Conservation (phyloP, 495 filamentous ascomycete genomes). For the Hypoxylon subgilvum region DNA sequence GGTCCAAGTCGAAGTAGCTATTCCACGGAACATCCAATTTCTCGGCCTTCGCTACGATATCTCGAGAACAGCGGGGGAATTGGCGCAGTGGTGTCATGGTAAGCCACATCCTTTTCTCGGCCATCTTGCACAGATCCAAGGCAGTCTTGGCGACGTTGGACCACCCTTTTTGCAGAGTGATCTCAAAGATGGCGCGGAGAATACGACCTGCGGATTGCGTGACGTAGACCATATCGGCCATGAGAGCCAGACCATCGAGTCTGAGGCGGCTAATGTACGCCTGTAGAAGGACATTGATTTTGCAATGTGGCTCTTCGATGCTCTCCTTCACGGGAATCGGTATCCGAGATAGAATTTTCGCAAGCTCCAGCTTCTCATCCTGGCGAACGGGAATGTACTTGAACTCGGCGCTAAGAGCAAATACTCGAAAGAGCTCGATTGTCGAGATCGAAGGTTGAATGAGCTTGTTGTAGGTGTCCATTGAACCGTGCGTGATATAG, state of each 20-base stretch:
- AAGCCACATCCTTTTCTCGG: constrained; percentile 98
- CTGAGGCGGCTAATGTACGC: constrained; percentile 95
- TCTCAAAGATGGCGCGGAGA: constrained; percentile 93
- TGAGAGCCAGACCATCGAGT: constrained; percentile 90
- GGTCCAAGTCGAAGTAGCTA: constrained; percentile 94
- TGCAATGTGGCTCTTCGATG: constrained; percentile 94
- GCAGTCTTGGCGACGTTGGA: constrained; percentile 90
- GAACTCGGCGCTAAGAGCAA: constrained; percentile 96
- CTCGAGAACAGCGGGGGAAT: constrained; percentile 78
- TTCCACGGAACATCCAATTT: constrained; percentile 92
- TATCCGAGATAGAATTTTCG: constrained; percentile 86
- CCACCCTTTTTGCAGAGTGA: constrained; percentile 95
- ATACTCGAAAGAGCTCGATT: constrained; percentile 97
- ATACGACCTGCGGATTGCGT: constrained; percentile 98
- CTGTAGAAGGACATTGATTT: constrained; percentile 98
- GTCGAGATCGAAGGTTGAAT: constrained; percentile 89
- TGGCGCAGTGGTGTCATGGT: constrained; percentile 96
- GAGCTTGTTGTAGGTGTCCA: constrained; percentile 94
- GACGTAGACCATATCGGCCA: constrained; percentile 99
- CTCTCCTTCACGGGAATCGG: constrained; percentile 97
- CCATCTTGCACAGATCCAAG: constrained; percentile 97
- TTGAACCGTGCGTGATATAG: constrained; percentile 95
- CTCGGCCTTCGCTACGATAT: constrained; percentile 91
- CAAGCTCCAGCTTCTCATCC: constrained; percentile 95
- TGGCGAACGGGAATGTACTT: constrained; percentile 98